Evolutionary conservation across 768 basidiomycete species (phyloP), one percentile per base, ranked within the genome.

Genomic region (Lactarius sp.): DNA sequence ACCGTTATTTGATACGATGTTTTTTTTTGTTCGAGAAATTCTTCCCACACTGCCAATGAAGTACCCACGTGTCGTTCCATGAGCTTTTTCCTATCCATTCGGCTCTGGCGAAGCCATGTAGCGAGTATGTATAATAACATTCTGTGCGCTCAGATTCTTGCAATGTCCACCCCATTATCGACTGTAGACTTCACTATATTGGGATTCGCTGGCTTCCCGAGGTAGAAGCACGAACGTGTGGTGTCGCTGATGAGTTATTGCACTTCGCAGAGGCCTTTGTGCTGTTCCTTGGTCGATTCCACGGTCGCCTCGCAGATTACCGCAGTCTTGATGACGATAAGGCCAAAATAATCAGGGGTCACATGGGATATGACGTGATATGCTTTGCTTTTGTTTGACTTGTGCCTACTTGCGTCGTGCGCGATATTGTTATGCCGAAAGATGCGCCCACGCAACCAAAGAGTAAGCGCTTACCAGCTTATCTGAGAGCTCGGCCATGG

Each of bases 81-180:
- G 59, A 44, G 47, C 31, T 37, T 60, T 54, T 54, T 46, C 33
- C 39, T 56, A 60, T 50, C 51, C 56, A 44, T 52, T 52, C 47
- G 50, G 36, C 49, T 53, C n/a, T 46, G 51, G 51, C 20, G 46
- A 49, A 64, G 57, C 62, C 57, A 36, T 64, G 62, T 64, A 64
- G 58, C 62, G 58, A 64, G 58, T 64, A 64, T 59, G 62, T 64
- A 59, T 42, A 42, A 49, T 59, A 59, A 59, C n/a, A 34, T 14
- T 42, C 27, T 53, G 39, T 36, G 20, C 33, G 39, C 34, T 22
- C 47, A 18, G 33, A 54, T 42, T 20, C 27, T 41, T 59, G 44
- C 46, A 49, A 64, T 49, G 46, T 3, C 22, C 36, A 54, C 9
- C 53, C 36, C 44, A 53, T 39, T 50, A 34, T 18, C 27, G 60